A percentile compares a stretch with the other conserved stretches of the same genome.
These are phyloP conservation scores for Aegilops longissima DNA, from an alignment of 176 grass and related monocot genomes.

Conservation along the genomic window DNA sequence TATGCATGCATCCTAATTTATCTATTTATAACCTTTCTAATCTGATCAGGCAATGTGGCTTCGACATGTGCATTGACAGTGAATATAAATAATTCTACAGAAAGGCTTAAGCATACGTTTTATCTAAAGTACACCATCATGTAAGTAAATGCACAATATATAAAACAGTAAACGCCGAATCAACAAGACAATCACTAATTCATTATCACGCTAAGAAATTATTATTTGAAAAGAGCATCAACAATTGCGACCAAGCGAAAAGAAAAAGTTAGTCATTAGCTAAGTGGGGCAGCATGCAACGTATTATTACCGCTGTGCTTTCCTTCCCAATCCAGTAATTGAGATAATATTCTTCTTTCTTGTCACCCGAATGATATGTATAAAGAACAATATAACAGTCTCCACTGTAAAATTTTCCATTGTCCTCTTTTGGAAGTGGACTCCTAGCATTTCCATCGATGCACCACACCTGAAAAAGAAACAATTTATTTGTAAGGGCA, in stretches of 20 bases:
- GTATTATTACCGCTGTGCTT: slow-evolving; percentile 68
- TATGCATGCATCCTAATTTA: background rate
- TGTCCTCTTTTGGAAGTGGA: slow-evolving; percentile 70
- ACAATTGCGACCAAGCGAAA: background rate
- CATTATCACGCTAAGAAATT: background rate
- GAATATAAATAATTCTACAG: background rate
- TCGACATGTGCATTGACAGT: slow-evolving; percentile 14
- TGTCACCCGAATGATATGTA: slow-evolving; percentile 90
- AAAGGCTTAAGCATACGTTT: background rate
- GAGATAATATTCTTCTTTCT: slow-evolving; percentile 94
- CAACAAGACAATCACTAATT: background rate
- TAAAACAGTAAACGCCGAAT: background rate
- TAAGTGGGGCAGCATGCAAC: slow-evolving; percentile 5
- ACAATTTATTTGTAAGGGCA: slow-evolving; percentile 4
- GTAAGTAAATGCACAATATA: background rate
- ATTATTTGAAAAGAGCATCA: slow-evolving; percentile 10
- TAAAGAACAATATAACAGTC: slow-evolving; percentile 95
- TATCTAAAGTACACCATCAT: background rate
- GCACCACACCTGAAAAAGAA: slow-evolving; percentile 73
- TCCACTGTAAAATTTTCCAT: slow-evolving; percentile 92
- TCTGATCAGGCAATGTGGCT: background rate
- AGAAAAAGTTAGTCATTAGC: slow-evolving; percentile 2
- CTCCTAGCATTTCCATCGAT: slow-evolving; percentile 73
- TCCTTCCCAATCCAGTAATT: slow-evolving; percentile 89
- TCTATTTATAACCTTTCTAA: background rate